Evolutionary conservation across 2,329 filamentous ascomycete genomes (phyloP), one percentile per base, ranked within the genome.

Genomic region (Graphiopsis chlorocephala): DNA sequence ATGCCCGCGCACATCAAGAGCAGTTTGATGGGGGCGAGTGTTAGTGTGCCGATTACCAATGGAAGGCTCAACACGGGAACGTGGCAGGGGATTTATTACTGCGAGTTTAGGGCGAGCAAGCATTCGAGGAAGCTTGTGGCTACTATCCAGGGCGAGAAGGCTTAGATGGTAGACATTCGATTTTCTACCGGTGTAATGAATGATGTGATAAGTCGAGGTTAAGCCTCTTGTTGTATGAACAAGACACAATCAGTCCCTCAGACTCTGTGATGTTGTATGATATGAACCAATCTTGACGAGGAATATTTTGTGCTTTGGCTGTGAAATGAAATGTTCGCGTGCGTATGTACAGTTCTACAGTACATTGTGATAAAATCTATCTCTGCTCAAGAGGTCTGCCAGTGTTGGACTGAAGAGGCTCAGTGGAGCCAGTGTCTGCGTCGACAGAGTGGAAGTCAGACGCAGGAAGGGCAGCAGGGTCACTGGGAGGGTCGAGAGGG

Each of bases 1-100:
- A 97, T 98, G 92, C 95, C 95, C 86, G 93, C 93, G 65, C 95
- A 99, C 78, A 90, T 99, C 77, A 99, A 99, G 80, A 92, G 89
- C 65, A 90, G 92, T 0, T 81, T 99, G 58, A 84, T 98, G 31
- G 95, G 95, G 15, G 92, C 93, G 4, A 96, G 90, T 71, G 88
- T 98, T 2, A 94, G 89, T 6, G 90, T 99, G 65, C 95, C 95
- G 1, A 97, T 99, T 76, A 90, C 86, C 66, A 88, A 98, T 73
- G 95, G 95, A 45, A 88, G 86, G 71, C 77, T 98, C 75, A 88
- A 81, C 11, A 86, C 83, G 17, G 87, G 87, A 1, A 89, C 86
- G 17, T 94, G 91, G 91, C 91, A 95, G 87, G 88, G 95, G 0
- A 94, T 98, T 66, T 98, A 92, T 91, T 96, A 96, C 77, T 80